phyloP scores from a whole-genome alignment of 495 filamentous ascomycete genomes.

The Aspergillus affinis region DNA sequence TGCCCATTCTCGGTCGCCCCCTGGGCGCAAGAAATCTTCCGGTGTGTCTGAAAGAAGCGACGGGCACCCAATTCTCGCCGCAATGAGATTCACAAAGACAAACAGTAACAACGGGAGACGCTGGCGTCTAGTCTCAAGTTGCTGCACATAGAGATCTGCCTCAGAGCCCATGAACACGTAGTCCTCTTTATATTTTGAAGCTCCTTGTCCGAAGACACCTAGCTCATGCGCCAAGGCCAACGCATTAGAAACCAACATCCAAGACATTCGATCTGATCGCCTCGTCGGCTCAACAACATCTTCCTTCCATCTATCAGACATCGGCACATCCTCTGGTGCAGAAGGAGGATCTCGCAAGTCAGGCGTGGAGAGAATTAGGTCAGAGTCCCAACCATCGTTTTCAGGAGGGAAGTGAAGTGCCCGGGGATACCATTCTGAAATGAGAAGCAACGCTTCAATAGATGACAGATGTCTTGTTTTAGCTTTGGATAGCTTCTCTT shows the following conservation, averaged over 20 bases:
- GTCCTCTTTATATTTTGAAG: constrained; percentile 7
- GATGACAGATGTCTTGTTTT: constrained; percentile 35
- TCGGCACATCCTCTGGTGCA: constrained; percentile 17
- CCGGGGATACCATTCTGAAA: constrained; percentile 45
- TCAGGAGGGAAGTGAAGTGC: constrained; percentile 39
- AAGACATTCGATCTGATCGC: constrained; percentile 43
- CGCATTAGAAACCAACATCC: constrained; percentile 41
- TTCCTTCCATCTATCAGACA: constrained; percentile 26
- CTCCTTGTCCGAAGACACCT: constrained; percentile 29
- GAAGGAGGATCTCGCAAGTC: constrained; percentile 24
- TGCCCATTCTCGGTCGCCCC: constrained; percentile 19
- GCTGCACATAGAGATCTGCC: constrained; percentile 23
- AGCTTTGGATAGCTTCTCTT: constrained; percentile 35
- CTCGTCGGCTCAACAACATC: constrained; percentile 41
- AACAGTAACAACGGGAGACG: constrained; percentile 35
- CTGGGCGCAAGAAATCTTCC: background rate
- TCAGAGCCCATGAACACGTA: constrained; percentile 9
- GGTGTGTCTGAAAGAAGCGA: constrained; percentile 32
- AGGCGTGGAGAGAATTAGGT: constrained; percentile 22
- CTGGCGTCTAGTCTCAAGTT: constrained; percentile 25
- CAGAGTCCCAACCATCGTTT: constrained; percentile 33
- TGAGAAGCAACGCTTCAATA: constrained; percentile 40
- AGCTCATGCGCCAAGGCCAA: constrained; percentile 41
- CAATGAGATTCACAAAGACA: constrained; percentile 37
- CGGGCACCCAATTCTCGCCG: constrained; percentile 35